Conservation (phyloP, 129 eudicot species). For the Helianthus annuus region HanXRQr2.0-SUNRISE NC_035438.2:17307909-17308408, state of each 20-base stretch:
- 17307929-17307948: too few relatives aligned
- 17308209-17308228: background rate
- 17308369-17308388: background rate
- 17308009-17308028: too few relatives aligned
- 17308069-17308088: background rate
- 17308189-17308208: background rate
- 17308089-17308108: background rate
- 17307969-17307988: too few relatives aligned
- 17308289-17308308: background rate
- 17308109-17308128: background rate
- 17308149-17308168: background rate
- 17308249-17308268: background rate
- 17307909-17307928: too few relatives aligned
- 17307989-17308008: too few relatives aligned
- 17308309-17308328: background rate
- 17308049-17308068: background rate
- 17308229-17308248: background rate
- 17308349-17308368: background rate
- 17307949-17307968: too few relatives aligned
- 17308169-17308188: background rate
- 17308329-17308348: background rate
- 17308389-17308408: background rate
- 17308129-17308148: background rate
- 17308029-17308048: too few relatives aligned
- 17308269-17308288: background rate